These are phyloP conservation scores for Mucor racemosus DNA, from an alignment of 371 early-diverging fungal species.

Conservation along the genomic window DNA sequence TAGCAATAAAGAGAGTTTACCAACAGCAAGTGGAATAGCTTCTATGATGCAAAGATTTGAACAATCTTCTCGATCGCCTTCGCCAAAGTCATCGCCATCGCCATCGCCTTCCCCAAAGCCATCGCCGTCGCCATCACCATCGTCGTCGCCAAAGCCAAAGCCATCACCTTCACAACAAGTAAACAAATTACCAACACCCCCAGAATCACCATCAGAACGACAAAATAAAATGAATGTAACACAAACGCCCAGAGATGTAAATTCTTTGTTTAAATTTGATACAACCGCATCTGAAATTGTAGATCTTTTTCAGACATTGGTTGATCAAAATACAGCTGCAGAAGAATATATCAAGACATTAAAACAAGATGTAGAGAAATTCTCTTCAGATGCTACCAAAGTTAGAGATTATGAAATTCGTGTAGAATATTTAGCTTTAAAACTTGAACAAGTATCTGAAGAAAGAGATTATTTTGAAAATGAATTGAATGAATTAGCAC, in stretches of 20 bases:
- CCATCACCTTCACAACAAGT: background rate
- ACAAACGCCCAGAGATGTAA: background rate
- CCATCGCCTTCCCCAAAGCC: background rate
- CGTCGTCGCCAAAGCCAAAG: background rate
- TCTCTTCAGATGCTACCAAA: slow-evolving; percentile 43
- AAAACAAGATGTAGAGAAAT: slow-evolving; percentile 35
- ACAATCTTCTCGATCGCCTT: slow-evolving; percentile 13
- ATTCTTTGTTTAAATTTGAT: slow-evolving; percentile 14
- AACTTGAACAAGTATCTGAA: slow-evolving; percentile 46
- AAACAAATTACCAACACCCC: slow-evolving; percentile 11
- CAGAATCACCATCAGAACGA: slow-evolving; percentile 17
- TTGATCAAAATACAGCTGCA: slow-evolving; percentile 30
- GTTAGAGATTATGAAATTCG: slow-evolving; percentile 51
- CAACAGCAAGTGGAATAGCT: slow-evolving; percentile 16
- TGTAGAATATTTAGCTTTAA: slow-evolving; percentile 46
- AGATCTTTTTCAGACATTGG: slow-evolving; percentile 27
- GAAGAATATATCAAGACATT: slow-evolving; percentile 31
- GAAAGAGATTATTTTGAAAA: slow-evolving; percentile 45
- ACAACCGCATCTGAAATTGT: slow-evolving; percentile 31
- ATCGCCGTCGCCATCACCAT: background rate
- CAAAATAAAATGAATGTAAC: background rate
- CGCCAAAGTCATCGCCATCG: background rate
- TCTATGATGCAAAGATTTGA: slow-evolving; percentile 34
- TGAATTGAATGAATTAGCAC: slow-evolving; percentile 25
- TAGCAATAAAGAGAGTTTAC: background rate